phyloP scores from a whole-genome alignment of 1,139 yeast species.

The Ogataea hybrid region DNA sequence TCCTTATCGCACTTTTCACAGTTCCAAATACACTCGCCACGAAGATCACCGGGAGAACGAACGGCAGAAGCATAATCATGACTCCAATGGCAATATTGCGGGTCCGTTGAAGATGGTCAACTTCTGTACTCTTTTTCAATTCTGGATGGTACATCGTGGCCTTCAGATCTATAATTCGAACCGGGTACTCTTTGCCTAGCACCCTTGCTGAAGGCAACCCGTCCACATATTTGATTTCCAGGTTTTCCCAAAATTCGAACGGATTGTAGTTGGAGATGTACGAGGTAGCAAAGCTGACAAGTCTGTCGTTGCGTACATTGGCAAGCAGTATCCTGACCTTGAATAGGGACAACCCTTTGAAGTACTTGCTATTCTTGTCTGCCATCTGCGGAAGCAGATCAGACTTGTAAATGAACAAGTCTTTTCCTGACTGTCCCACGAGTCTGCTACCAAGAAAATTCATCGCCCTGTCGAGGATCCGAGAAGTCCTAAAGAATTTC shows the following conservation, averaged over 20 bases:
- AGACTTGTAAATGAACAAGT: conserved; percentile 57
- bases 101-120: conserved; percentile 2
- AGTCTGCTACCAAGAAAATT: conserved; percentile 60
- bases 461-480: conserved; percentile 43
- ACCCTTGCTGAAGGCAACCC: conserved; percentile 30
- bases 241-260: conserved; percentile 42
- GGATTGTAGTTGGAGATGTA: conserved; percentile 51
- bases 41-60: conserved; percentile 55
- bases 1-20: conserved; percentile 28
- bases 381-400: conserved; percentile 53
- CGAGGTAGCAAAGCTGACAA: conserved; percentile 54
- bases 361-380: conserved; percentile 49
- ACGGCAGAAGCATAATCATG: conserved; percentile 32
- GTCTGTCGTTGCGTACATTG: conserved; percentile 71
- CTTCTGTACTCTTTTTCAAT: not conserved
- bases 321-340: conserved; percentile 60
- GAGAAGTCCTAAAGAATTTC: conserved; percentile 39
- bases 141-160: conserved; percentile 21
- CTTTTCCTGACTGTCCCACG: conserved; percentile 73
- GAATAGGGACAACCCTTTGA: conserved; percentile 56
- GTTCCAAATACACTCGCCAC: conserved; percentile 40
- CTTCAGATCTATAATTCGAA: conserved; percentile 56
- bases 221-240: conserved; percentile 41
- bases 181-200: conserved; percentile 39
- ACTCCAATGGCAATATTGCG: conserved; percentile 11